Evolutionary conservation across 192 early-diverging fungal species (phyloP), one percentile per base, ranked within the genome.

Genomic region (Phlyctochytrium arcticum): DNA sequence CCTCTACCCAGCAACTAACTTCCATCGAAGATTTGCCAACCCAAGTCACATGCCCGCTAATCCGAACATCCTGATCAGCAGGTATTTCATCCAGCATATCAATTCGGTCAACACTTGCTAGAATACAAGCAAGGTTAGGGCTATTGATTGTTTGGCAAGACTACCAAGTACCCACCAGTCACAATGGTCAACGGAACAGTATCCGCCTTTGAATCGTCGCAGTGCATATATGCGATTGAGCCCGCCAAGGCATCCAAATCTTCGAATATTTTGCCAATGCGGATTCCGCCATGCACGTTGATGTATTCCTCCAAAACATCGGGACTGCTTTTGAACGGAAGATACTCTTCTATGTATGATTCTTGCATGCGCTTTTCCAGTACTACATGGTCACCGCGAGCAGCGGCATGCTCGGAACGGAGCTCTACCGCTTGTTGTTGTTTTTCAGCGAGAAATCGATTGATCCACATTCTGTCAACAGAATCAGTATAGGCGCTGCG

Each of bases 11-110:
- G 35, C 78, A 24, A 1, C 72, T 67, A 8, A 83, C 76, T 80
- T 95, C 94, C 91, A 96, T 90, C 24, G 90, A 92, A 59, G 89
- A 92, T 39, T 75, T 80, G 9, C 94, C 94, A 4, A 90, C 90
- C 60, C 65, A 91, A 1, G 89, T 89, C 27, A 94, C 92, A 60
- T 87, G 86, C 19, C 92, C 94, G 30, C 81, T 80, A 36, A 96
- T 73, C n/a, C 86, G 79, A 35, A 92, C 76, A 67, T 96, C 90
- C 42, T 75, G 46, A 57, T 87, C 80, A 7, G 84, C 67, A 5
- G 82, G 77, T 35, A 91, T 78, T 3, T 73, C 76, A 27, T 77
- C 60, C 34, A 89, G 69, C 47, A 96, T 69, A 24, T 94, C 92
- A 36, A 94, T 91, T 21, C 94, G 77, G 69, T 96, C 94, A 9